Conservation (phyloP, 2,329 filamentous ascomycete genomes). For the Claviceps capensis region DNA sequence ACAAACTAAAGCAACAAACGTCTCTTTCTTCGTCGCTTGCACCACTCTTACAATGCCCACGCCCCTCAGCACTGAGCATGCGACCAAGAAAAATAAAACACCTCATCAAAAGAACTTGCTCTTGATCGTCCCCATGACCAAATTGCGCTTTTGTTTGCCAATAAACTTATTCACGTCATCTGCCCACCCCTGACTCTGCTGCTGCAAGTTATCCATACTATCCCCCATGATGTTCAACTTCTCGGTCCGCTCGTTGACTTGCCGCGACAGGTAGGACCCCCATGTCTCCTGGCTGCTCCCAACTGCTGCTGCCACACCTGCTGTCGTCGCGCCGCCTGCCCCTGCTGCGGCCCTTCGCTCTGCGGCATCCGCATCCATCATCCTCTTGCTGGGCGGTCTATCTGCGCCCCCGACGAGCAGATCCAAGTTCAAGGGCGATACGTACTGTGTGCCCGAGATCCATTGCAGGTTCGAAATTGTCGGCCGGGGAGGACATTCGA, state of each 20-base stretch:
- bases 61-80: too few relatives aligned
- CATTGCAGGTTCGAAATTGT: slow-evolving; percentile 94
- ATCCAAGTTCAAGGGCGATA: slow-evolving; percentile 79
- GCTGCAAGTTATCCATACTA: slow-evolving; percentile 67
- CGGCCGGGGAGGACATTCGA: slow-evolving; percentile 62
- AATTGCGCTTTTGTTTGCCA: slow-evolving; percentile 71
- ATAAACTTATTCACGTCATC: slow-evolving; percentile 83
- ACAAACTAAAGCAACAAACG: too few relatives aligned
- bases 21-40: too few relatives aligned
- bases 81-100: not conserved
- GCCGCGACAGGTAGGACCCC: slow-evolving; percentile 71
- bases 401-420: slow-evolving; percentile 80
- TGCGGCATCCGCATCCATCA: slow-evolving; percentile 64
- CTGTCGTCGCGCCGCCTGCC: slow-evolving; percentile 19
- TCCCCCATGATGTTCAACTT: slow-evolving; percentile 73
- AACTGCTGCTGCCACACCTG: slow-evolving; percentile 23
- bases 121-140: slow-evolving; percentile 58
- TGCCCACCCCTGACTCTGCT: slow-evolving; percentile 71
- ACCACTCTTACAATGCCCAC: too few relatives aligned
- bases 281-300: slow-evolving; percentile 41
- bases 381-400: slow-evolving; percentile 75
- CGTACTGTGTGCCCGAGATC: slow-evolving; percentile 88
- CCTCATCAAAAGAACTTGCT: slow-evolving; percentile 35
- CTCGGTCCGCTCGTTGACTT: slow-evolving; percentile 83
- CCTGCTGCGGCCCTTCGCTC: slow-evolving; percentile 49